Conservation (phyloP, 75 land plant species). For the Selaginella moellendorffii region DNA sequence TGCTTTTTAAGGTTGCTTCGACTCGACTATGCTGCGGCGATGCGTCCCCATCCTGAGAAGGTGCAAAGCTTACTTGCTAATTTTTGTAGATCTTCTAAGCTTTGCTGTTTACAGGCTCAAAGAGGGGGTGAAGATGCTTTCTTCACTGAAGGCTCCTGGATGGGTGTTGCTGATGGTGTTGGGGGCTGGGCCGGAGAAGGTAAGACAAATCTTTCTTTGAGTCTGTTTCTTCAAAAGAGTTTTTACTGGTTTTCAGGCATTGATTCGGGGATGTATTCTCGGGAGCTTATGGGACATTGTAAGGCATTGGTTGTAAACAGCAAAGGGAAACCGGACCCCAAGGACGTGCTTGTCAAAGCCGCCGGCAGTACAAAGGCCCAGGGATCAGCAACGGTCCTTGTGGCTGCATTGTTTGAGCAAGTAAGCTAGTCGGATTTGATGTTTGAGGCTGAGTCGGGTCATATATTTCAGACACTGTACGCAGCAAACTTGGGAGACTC, state of each 20-base stretch:
- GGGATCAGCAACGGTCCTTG: conserved; percentile 61
- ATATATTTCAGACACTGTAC: conserved; percentile 46
- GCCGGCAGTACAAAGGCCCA: conserved; percentile 37
- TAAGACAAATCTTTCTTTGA: too few relatives aligned
- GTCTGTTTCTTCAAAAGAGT: too few relatives aligned
- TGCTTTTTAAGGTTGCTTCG: not conserved
- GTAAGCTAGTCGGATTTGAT: too few relatives aligned
- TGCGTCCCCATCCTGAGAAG: conserved; percentile 66
- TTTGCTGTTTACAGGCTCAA: too few relatives aligned
- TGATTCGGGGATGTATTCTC: conserved; percentile 61
- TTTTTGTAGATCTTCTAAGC: too few relatives aligned
- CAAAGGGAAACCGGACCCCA: conserved; percentile 21
- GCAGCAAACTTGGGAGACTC: conserved; percentile 82
- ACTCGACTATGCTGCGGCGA: conserved; percentile 43
- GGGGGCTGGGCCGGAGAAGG: conserved; percentile 91
- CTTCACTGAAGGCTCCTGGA: conserved; percentile 50
- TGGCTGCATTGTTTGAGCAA: conserved; percentile 55
- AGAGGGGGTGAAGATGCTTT: conserved; percentile 96
- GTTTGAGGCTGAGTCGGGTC: too few relatives aligned
- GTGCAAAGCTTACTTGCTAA: conserved; percentile 27
- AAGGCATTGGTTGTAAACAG: conserved; percentile 27
- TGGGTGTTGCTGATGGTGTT: conserved; percentile 90
- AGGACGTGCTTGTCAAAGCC: conserved; percentile 33
- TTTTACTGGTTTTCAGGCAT: conserved; percentile 39
- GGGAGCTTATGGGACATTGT: conserved; percentile 70